A percentile compares a stretch with the other conserved stretches of the same genome.
phyloP scores from a whole-genome alignment of 2,329 filamentous ascomycete genomes.

The Pestalotiopsis sp. region DNA sequence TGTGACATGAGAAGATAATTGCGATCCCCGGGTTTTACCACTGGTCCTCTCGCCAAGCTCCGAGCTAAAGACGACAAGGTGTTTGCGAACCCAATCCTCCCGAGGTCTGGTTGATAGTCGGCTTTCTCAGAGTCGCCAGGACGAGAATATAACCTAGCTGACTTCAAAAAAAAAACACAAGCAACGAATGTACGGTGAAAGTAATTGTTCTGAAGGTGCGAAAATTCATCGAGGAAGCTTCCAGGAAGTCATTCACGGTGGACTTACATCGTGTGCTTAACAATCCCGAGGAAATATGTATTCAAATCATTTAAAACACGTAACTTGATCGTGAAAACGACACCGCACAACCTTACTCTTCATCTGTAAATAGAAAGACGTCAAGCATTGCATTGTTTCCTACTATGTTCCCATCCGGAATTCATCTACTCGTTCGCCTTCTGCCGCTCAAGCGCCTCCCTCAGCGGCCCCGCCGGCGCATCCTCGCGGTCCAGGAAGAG shows the following conservation, averaged over 20 bases:
- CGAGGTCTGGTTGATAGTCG: background rate
- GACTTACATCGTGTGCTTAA: no score
- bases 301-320: no score
- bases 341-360: no score
- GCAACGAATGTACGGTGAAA: no score
- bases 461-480: constrained; percentile 26
- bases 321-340: no score
- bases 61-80: background rate
- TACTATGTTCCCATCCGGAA: no score
- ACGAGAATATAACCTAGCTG: background rate
- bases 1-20: background rate
- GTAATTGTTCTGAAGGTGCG: no score
- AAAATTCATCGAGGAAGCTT: no score
- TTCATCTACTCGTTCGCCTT: background rate
- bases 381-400: background rate
- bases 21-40: background rate
- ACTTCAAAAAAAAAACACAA: no score
- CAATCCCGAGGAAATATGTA: no score
- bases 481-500: constrained; percentile 36
- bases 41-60: background rate
- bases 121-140: constrained; percentile 27
- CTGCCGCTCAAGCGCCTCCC: background rate
- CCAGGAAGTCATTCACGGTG: no score
- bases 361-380: no score
- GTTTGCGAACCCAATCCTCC: constrained; percentile 17